Conservation (phyloP, 305 asterid species). For the Stenogyne calaminthoides region DNA sequence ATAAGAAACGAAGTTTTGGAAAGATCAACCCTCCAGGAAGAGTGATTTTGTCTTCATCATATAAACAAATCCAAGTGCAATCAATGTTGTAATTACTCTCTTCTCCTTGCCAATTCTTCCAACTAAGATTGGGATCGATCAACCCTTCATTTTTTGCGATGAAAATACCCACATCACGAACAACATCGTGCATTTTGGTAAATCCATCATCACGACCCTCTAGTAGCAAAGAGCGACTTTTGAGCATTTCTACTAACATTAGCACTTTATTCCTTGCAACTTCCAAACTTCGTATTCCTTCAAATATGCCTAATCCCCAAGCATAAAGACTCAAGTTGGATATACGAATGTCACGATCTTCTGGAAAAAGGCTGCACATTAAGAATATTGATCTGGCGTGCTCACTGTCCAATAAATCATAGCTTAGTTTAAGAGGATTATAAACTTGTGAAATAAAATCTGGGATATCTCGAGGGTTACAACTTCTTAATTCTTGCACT, state of each 20-base stretch:
- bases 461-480: neutral
- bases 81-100: neutral
- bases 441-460: neutral
- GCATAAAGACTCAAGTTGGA: slow-evolving; percentile 13
- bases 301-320: slow-evolving; percentile 32
- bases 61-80: slow-evolving; percentile 29
- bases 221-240: slow-evolving; percentile 29
- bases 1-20: slow-evolving; percentile 29
- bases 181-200: slow-evolving; percentile 49
- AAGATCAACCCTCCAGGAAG: slow-evolving; percentile 4
- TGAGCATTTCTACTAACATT: neutral
- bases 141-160: slow-evolving; percentile 8
- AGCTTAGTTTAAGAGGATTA: neutral
- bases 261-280: slow-evolving; percentile 25
- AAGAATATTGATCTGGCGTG: neutral
- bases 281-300: neutral
- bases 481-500: neutral
- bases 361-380: neutral
- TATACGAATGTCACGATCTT: slow-evolving; percentile 13
- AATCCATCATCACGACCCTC: neutral
- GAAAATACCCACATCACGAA: slow-evolving; percentile 34
- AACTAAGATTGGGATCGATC: neutral
- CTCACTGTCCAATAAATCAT: neutral
- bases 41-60: neutral
- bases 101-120: neutral